Evolutionary conservation across 2,329 filamentous ascomycete genomes (phyloP), one percentile per base, ranked within the genome.

Genomic region (Fusarium tjaetaba): DNA sequence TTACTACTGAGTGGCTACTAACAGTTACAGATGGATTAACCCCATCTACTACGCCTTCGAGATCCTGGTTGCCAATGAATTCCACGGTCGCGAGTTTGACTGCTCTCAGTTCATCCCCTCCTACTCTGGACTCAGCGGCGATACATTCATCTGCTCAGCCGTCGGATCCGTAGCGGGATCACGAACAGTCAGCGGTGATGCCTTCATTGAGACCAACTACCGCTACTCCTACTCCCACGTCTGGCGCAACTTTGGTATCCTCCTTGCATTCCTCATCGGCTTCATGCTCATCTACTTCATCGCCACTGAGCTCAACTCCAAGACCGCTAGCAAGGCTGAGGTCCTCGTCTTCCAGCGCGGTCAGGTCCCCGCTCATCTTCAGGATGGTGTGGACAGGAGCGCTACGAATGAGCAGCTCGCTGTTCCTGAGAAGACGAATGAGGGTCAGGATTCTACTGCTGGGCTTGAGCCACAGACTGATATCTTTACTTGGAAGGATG

Each of bases 401-500:
- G 73, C 71, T 1, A 79, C 73, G 2, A 79, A 80, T 38, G 80
- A 81, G 34, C 79, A 82, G 34, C 78, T 79, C 11, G 70, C 70
- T n/a, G 65, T 75, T 1, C 73, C 80, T 83, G 70, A 68, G 26
- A 65, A 67, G 7, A 42, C 60, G 0, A 71, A 73, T 10, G 69
- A 77, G 10, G 66, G 68, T 1, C 59, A 70, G 0, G 70, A 72
- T 2, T 69, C 56, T 5, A 78, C 80, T 39, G 76, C 73, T 22
- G 79, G 76, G 1, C 81, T 86, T 3, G 80, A 82, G 28, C 82
- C 84, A 0, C 85, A 87, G 73, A 90, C 75, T 8, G 85, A 86
- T 41, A 88, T 95, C 61, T 96, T 96, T 81, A 92, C 93, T 45
- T 97, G 94, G 94, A 87, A 89, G 62, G 87, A 95, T 75, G 91